A percentile compares a stretch with the other conserved stretches of the same genome.
Conservation (phyloP, 495 filamentous ascomycete species). For the Parmelia sp. region DNA sequence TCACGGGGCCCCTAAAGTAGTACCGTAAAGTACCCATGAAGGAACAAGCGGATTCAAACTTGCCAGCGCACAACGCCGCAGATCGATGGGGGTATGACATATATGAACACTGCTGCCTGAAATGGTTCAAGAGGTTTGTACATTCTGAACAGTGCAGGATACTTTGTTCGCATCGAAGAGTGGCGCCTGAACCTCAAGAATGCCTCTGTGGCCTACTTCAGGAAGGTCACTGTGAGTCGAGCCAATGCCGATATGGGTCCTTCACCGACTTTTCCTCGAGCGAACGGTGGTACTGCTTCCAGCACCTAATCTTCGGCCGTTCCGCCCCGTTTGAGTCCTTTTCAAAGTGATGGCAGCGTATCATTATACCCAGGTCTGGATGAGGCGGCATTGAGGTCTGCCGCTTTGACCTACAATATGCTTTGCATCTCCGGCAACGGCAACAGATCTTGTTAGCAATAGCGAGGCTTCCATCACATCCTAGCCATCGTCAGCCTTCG, state of each 20-base stretch:
- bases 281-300: slow-evolving; percentile 1
- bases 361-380: not conserved
- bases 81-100: slow-evolving; percentile 11
- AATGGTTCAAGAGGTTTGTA: slow-evolving; percentile 6
- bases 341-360: not conserved
- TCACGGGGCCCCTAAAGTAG: slow-evolving; percentile 13
- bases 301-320: not conserved
- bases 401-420: not conserved
- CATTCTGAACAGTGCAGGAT: slow-evolving; percentile 7
- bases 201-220: not conserved
- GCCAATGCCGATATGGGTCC: not conserved
- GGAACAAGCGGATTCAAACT: slow-evolving; percentile 10
- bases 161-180: not conserved
- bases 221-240: slow-evolving; percentile 7
- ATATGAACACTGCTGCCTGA: slow-evolving; percentile 15
- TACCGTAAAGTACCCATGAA: slow-evolving; percentile 1
- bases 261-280: slow-evolving; percentile 19
- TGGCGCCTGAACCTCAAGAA: not conserved
- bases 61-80: slow-evolving; percentile 14
- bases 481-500: slow-evolving; percentile 12
- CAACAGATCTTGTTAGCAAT: not conserved
- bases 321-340: not conserved
- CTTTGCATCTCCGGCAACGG: not conserved
- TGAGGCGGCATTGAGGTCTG: not conserved
- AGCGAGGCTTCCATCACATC: slow-evolving; percentile 7